Base-by-base conservation (phyloP, 208 protist genomes). In the Zelonia costaricensis region DNA sequence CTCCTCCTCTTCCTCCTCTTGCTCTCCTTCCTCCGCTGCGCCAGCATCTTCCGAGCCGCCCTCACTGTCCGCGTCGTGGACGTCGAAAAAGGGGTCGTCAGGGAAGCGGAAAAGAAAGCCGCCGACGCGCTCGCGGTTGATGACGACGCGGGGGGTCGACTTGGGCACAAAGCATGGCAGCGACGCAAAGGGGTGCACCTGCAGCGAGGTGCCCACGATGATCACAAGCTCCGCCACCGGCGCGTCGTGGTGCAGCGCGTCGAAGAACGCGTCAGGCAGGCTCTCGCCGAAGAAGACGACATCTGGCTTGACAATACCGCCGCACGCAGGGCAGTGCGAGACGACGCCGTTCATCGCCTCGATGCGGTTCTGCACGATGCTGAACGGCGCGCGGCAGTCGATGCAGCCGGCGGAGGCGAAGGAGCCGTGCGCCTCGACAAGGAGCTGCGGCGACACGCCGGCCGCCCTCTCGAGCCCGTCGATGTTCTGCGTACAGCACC, bases 401-500 rank as follows among this genome's bases (percentile, higher is more conserved):
- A 97, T 85, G 74, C 97, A 99, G 10, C 76, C 68, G 1, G 89
- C 82, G 0, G 73, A 71, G 18, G 71, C 71, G 49, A 99, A 98
- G 16, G 86, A 96, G 4, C 98, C 98, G 74, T 99, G 98, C 4
- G 97, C 94, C 65, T 99, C 94, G 2, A 99, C 93, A 0, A 99
- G 70, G 4, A 86, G 68, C 15, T 88, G 53, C 18, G 54, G 52
- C 25, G 89, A 76, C 1, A 98, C 49, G 0, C 97, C 96, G 1
- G 91, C 86, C 0, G 66, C 61, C 42, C 64, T 40, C 60, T 99
- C 97, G 1, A 99, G 80, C 0, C 82, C 83, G 60, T 99, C 98
- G 62, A 99, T 98, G 81, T 99, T 99, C 60, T 99, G 98, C 42
- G 97, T 98, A 66, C 96, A 99, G 43, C 86, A 91, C 18, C 94